These are phyloP conservation scores for Scheffersomyces spartinae DNA, from an alignment of 805 yeast genomes.

Conservation along the genomic window DNA sequence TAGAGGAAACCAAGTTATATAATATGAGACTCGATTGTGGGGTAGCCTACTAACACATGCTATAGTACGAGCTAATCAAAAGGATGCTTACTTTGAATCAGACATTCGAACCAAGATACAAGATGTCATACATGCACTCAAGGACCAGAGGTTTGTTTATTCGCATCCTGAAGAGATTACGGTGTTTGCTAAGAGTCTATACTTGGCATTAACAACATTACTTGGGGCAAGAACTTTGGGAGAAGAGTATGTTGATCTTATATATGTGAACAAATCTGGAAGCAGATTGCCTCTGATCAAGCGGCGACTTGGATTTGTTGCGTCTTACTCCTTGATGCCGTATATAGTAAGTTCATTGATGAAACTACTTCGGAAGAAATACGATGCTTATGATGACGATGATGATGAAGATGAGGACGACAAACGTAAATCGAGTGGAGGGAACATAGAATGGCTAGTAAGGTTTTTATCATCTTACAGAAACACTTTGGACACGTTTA, in stretches of 20 bases:
- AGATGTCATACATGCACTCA: constrained; percentile 42
- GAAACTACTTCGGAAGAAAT: constrained; percentile 7
- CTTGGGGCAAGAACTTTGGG: constrained; percentile 77
- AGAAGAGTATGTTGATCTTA: constrained; percentile 83
- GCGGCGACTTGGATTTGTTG: constrained; percentile 46
- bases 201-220: constrained; percentile 66
- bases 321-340: constrained; percentile 55
- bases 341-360: constrained; percentile 28
- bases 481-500: constrained; percentile 37
- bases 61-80: constrained; percentile 76
- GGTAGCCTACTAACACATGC: constrained; percentile 11
- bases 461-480: constrained; percentile 27
- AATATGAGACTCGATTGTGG: not conserved
- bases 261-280: constrained; percentile 49
- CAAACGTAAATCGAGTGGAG: constrained; percentile 4
- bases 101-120: constrained; percentile 42
- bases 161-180: constrained; percentile 51
- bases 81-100: constrained; percentile 65
- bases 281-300: constrained; percentile 31
- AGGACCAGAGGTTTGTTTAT: constrained; percentile 56
- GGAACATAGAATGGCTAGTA: constrained; percentile 7
- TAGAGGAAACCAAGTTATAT: not conserved
- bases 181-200: constrained; percentile 44
- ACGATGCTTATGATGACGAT: constrained; percentile 8
- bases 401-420: constrained; percentile 4